These are phyloP conservation scores for Crithidia expoeki DNA, from an alignment of 208 protist species.

Conservation along the genomic window DNA sequence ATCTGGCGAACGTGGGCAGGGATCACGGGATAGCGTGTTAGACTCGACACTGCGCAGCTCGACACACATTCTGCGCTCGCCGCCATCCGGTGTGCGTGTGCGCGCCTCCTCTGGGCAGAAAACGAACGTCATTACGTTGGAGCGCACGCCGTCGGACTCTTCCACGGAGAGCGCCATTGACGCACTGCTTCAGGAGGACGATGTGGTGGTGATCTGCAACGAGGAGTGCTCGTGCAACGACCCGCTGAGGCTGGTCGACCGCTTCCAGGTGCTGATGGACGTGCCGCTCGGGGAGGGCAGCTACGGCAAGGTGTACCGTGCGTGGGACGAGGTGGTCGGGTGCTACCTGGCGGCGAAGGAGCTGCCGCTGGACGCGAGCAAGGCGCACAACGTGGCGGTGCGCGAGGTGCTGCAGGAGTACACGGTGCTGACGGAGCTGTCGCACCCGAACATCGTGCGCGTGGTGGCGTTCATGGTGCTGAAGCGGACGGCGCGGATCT, in stretches of 20 bases:
- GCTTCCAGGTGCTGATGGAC: slow-evolving; percentile 54
- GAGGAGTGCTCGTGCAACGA: slow-evolving; percentile 51
- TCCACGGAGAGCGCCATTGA: slow-evolving; percentile 34
- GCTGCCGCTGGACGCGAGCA: slow-evolving; percentile 44
- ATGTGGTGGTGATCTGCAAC: slow-evolving; percentile 71
- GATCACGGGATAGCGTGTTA: too few species aligned
- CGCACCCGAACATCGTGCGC: slow-evolving; percentile 73
- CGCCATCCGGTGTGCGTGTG: background rate
- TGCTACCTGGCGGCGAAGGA: slow-evolving; percentile 78
- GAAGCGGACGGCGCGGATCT: slow-evolving; percentile 50
- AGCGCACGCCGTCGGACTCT: background rate
- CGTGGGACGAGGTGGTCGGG: slow-evolving; percentile 62
- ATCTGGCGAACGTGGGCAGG: too few species aligned
- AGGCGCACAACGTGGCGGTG: slow-evolving; percentile 33
- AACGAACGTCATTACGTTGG: slow-evolving; percentile 1
- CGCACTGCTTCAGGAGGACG: slow-evolving; percentile 49
- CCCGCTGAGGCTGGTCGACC: slow-evolving; percentile 45
- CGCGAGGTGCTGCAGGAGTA: slow-evolving; percentile 72
- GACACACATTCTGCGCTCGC: slow-evolving; percentile 23
- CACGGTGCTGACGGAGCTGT: slow-evolving; percentile 62
- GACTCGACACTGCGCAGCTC: background rate
- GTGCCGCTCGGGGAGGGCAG: slow-evolving; percentile 48
- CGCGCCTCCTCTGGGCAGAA: background rate
- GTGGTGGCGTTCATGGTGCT: slow-evolving; percentile 70
- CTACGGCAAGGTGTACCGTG: slow-evolving; percentile 59